Percentiles rank a stretch among this genome's conserved stretches.
These are phyloP conservation scores for Takakia lepidozioides DNA, from an alignment of 225 moss, liverwort and hornwort genomes.

Conservation along the genomic window DNA sequence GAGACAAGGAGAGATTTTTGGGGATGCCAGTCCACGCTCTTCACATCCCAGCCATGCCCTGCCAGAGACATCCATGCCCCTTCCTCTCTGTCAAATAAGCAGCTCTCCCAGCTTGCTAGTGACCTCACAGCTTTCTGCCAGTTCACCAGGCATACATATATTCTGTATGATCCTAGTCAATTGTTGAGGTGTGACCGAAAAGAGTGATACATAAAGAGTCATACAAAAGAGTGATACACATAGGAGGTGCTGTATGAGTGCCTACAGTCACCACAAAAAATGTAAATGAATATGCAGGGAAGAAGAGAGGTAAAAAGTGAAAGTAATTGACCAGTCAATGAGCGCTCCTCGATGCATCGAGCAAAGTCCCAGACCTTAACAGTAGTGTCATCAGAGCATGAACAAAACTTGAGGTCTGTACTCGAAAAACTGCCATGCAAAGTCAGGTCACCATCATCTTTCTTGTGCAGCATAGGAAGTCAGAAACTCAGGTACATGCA, in stretches of 20 bases:
- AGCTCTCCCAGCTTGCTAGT: too few species aligned
- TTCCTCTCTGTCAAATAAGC: too few species aligned
- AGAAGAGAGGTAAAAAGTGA: not conserved
- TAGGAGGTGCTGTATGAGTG: too few species aligned
- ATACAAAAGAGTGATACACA: too few species aligned
- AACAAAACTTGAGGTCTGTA: conserved; percentile 97
- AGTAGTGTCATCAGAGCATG: conserved; percentile 97
- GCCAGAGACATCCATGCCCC: conserved; percentile 46
- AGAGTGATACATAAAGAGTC: too few species aligned
- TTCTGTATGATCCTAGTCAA: too few species aligned
- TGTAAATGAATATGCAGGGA: conserved; percentile 22
- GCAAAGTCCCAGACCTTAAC: conserved; percentile 99
- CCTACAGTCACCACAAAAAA: too few species aligned
- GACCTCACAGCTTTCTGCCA: conserved; percentile 22
- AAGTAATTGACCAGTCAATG: conserved; percentile 59
- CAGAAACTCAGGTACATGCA: too few species aligned
- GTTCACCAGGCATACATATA: too few species aligned
- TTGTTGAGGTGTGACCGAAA: too few species aligned
- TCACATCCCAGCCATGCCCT: conserved; percentile 99
- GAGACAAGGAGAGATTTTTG: conserved; percentile 98
- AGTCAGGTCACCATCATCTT: conserved; percentile 84
- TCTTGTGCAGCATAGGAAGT: too few species aligned
- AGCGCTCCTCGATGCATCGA: conserved; percentile 93
- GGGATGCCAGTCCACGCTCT: conserved; percentile 99
- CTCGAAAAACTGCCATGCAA: conserved; percentile 73